Evolutionary conservation across 2,329 filamentous ascomycete genomes (phyloP), one percentile per base, ranked within the genome.

Genomic region (Shiraia bambusicola): DNA sequence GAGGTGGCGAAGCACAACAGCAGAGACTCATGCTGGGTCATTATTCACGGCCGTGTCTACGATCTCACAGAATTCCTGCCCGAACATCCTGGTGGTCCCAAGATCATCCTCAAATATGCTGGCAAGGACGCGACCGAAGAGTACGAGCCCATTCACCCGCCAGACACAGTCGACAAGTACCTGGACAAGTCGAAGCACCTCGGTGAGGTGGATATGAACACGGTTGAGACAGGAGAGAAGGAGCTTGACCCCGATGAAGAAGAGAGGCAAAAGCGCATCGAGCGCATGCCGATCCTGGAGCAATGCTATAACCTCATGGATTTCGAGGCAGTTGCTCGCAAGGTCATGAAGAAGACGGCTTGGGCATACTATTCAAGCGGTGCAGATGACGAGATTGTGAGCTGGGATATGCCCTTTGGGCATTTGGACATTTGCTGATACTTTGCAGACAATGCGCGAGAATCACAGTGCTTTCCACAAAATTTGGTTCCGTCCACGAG

Each of bases 291-390:
- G 3, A 67, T 73, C 9, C 59, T 77, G 14, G 64, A 70, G 45
- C 65, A 72, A 36, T 68, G 75, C 43, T 69, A 76, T 52, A 75
- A 72, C 51, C 57, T 71, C 10, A 68, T 77, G 56, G 93, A 98
- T 72, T 98, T 98, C 67, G 93, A 98, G 76, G 83, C 88, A 3
- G 92, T 97, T 26, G 93, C 93, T 4, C 83, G 86, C 58, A 77
- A 82, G 28, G 36, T 94, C 42, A 96, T 97, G 92, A 96, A 95
- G 80, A 94, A 87, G 75, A 86, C 85, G 1, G 92, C 92, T 0
- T 98, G 93, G 93, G 93, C 87, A 17, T 98, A 98, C 74, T 98
- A 98, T 70, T 95, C 89, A 1, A 93, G 87, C 63, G 92, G 88
- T 42, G 89, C 92, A 0, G 88, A 93, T 63, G 88, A 94, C 61